A percentile compares a stretch with the other conserved stretches of the same genome.
phyloP scores from a whole-genome alignment of 345 rosid genomes.

The Eucalyptus tenuipes region DNA sequence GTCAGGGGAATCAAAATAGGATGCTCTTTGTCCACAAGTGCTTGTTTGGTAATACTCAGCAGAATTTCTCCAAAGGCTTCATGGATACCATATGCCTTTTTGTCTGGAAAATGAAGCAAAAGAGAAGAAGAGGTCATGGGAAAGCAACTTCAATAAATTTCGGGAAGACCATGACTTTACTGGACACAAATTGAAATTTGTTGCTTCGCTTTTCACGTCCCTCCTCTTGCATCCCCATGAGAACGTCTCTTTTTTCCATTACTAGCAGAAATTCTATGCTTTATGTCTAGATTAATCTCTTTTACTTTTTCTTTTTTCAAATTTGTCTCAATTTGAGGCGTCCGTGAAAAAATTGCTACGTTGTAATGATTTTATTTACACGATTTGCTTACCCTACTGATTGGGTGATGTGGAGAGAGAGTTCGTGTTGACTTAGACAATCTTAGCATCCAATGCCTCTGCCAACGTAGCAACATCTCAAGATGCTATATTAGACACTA shows the following conservation, averaged over 20 bases:
- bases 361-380: background rate
- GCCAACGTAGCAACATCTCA: background rate
- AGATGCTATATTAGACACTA: too few relatives aligned
- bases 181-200: too few relatives aligned
- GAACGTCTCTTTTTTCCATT: background rate
- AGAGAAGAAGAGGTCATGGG: too few relatives aligned
- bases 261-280: background rate
- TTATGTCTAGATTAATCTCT: background rate
- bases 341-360: background rate
- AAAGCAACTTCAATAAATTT: too few relatives aligned
- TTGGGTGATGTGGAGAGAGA: background rate
- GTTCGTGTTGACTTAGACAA: background rate
- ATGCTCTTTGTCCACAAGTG: background rate
- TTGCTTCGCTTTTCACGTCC: too few relatives aligned
- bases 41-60: too few relatives aligned
- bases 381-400: too few relatives aligned
- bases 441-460: background rate
- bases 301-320: too few relatives aligned
- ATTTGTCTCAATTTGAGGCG: background rate
- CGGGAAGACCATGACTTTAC: background rate
- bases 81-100: too few relatives aligned
- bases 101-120: too few relatives aligned
- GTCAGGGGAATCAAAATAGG: background rate
- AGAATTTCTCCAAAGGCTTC: too few relatives aligned
- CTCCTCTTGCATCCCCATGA: background rate